Percentiles rank a stretch among this genome's conserved stretches.
phyloP scores from a whole-genome alignment of 805 yeast species.

The Yamadazyma akitaensis region DNA sequence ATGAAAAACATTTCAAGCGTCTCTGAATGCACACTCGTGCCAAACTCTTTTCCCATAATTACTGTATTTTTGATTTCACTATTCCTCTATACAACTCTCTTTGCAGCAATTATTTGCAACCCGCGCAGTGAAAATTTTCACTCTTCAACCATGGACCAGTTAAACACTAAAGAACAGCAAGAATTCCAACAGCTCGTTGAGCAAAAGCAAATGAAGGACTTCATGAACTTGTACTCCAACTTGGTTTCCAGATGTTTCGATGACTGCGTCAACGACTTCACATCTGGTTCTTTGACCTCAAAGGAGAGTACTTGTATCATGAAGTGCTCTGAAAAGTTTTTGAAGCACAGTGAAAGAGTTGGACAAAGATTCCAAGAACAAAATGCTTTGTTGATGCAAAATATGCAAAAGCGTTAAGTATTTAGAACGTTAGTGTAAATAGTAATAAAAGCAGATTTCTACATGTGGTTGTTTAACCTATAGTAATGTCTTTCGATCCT shows the following conservation, averaged over 20 bases:
- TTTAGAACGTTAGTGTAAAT: neutral
- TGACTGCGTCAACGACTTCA: conserved; percentile 98
- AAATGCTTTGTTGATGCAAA: conserved; percentile 77
- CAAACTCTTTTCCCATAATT: too few species aligned
- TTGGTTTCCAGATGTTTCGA: conserved; percentile 95
- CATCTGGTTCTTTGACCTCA: conserved; percentile 79
- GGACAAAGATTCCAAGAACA: conserved; percentile 99
- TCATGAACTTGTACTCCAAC: conserved; percentile 94
- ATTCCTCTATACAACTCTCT: neutral
- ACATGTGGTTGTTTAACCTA: too few species aligned
- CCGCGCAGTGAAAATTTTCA: conserved; percentile 9
- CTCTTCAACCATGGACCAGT: conserved; percentile 74
- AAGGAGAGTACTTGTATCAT: conserved; percentile 84
- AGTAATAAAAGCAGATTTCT: neutral
- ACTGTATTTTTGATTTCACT: too few species aligned
- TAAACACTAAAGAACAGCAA: conserved; percentile 94
- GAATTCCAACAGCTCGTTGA: conserved; percentile 94
- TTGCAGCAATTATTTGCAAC: neutral
- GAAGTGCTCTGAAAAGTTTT: conserved; percentile 95
- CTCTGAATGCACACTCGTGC: too few species aligned
- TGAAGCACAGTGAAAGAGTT: conserved; percentile 96
- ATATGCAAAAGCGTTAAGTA: conserved; percentile 38
- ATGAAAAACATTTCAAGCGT: too few species aligned
- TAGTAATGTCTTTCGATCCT: too few species aligned
- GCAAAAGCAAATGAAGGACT: conserved; percentile 97